Base-by-base conservation (phyloP, 2,329 filamentous ascomycete genomes). In the Beauveria scarabaeidicola region DNA sequence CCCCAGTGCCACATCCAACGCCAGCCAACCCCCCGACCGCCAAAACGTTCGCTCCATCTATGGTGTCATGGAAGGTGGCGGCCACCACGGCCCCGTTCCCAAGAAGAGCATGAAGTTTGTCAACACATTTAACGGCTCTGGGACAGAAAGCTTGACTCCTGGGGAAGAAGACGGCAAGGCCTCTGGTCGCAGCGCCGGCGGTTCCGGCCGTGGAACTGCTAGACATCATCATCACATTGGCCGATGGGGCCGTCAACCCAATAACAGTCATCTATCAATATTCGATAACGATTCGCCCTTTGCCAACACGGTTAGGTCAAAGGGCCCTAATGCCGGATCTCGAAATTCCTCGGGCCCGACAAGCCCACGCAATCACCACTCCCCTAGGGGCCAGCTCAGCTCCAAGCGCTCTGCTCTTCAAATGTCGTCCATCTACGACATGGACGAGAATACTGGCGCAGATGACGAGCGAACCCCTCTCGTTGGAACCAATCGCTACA, bases 41-140 rank as follows among this genome's bases (percentile, higher is more conserved):
- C 69, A 80, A 78, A 70, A 79, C 66, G 75, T 83, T 68, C 81
- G 87, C 57, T 84, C 83, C n/a, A 87, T 91, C 61, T 84, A 85
- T 62, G 80, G 81, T 56, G 75, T 88, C 29, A 77, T 90, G 67
- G 89, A 91, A 61, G 80, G 77, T 51, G 77, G 38, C 27, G 38
- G 21, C 25, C 67, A 72, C 1, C 72, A 72, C 25, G 71, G 68
- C 11, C 68, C 71, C 10, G 72, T 64, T 3, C 71, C 74, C 21
- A 97, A 95, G 75, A 91, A 90, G 76, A 95, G 88, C 74, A 97
- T 96, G 91, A 97, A 97, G 69, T 97, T 97, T 69, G 89, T 90
- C 61, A 93, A 90, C 72, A 85, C 88, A 1, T 90, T 90, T 72
- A 86, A 78, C 64, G 85, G 81, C 63, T 84, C 82, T 63, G 76